phyloP scores from a whole-genome alignment of 2,329 filamentous ascomycete species.

The Epichloe bromicola region DNA sequence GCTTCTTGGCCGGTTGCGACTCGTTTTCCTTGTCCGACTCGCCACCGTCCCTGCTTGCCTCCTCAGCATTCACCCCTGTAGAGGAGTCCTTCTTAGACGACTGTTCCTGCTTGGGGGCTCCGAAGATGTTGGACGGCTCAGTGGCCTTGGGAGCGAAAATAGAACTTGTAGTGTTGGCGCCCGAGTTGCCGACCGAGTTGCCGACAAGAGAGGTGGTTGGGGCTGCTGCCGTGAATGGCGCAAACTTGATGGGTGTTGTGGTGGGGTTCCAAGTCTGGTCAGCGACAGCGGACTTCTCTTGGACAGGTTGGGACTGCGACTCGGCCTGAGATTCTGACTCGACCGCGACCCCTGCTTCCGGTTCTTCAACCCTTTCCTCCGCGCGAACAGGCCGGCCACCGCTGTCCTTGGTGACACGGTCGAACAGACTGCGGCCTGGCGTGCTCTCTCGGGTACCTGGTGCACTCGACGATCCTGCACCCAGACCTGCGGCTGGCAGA shows the following conservation, averaged over 20 bases:
- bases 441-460: constrained; percentile 32
- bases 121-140: constrained; percentile 22
- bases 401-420: constrained; percentile 37
- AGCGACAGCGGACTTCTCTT: constrained; percentile 17
- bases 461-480: constrained; percentile 19
- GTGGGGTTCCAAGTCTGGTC: constrained; percentile 31
- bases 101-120: constrained; percentile 20
- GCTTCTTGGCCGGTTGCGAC: constrained; percentile 22
- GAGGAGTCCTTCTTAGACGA: constrained; percentile 17
- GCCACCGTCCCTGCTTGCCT: constrained; percentile 20
- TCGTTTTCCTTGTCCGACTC: constrained; percentile 35
- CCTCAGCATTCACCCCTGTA: constrained; percentile 11
- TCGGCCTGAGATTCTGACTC: not conserved
- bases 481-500: constrained; percentile 11
- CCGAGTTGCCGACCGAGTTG: constrained; percentile 18
- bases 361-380: constrained; percentile 13
- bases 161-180: constrained; percentile 17
- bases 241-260: constrained; percentile 43
- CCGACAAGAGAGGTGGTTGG: constrained; percentile 21
- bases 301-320: not conserved
- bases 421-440: constrained; percentile 39
- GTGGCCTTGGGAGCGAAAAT: constrained; percentile 25
- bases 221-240: constrained; percentile 18
- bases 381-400: constrained; percentile 37
- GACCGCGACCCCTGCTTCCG: not conserved